Evolutionary conservation across 2,329 filamentous ascomycete genomes (phyloP).

Genomic region (Aspergillus sp.): DNA sequence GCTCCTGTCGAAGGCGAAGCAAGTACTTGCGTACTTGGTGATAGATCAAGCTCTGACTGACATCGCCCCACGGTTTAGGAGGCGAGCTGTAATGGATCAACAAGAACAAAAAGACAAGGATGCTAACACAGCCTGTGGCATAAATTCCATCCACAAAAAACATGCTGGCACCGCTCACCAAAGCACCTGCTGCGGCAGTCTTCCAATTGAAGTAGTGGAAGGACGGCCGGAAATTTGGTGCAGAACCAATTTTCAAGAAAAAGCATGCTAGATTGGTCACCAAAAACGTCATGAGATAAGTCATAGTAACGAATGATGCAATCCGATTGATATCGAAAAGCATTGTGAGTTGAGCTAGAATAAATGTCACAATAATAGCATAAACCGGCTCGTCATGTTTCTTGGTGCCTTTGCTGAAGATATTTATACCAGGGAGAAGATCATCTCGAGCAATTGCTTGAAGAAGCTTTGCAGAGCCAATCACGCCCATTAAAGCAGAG

Average conservation of each 20-base stretch:
- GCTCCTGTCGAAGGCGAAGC: conserved; percentile 75
- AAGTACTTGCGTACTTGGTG: conserved; percentile 84
- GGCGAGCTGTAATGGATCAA: conserved; percentile 81
- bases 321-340: conserved; percentile 83
- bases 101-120: conserved; percentile 72
- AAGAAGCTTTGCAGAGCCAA: conserved; percentile 77
- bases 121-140: conserved; percentile 67
- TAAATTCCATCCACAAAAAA: conserved; percentile 84
- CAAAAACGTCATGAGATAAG: conserved; percentile 87
- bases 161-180: conserved; percentile 78
- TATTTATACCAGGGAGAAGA: conserved; percentile 67
- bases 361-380: conserved; percentile 71
- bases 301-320: conserved; percentile 85
- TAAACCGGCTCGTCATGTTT: conserved; percentile 69
- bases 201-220: conserved; percentile 89
- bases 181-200: conserved; percentile 68
- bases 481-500: conserved; percentile 80
- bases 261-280: conserved; percentile 87
- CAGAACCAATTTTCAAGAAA: conserved; percentile 77
- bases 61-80: conserved; percentile 85
- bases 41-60: conserved; percentile 85
- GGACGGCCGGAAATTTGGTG: conserved; percentile 81
- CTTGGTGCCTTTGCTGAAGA: conserved; percentile 70
- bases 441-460: conserved; percentile 78
- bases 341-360: conserved; percentile 72